phyloP scores from a whole-genome alignment of 129 eudicot species.

The Artemisia tridentata region DNA sequence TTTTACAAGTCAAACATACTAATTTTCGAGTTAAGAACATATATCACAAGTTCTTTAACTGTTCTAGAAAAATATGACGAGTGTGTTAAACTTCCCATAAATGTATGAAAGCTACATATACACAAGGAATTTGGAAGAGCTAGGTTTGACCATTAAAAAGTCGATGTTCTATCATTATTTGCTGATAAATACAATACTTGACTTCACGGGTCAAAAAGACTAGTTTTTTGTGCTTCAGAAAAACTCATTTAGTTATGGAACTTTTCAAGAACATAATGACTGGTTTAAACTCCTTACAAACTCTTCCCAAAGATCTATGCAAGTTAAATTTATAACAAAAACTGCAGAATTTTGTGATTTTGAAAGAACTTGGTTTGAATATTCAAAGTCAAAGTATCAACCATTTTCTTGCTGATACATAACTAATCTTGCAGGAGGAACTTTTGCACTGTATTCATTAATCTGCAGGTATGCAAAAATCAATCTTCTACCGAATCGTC shows the following conservation, averaged over 20 bases:
- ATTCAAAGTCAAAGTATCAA: not conserved
- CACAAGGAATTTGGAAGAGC: not conserved
- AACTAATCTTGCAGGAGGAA: conserved; percentile 70
- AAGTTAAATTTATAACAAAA: not conserved
- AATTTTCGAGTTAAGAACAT: not conserved
- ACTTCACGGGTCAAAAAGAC: not conserved
- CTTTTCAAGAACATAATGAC: not conserved
- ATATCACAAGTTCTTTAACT: not conserved
- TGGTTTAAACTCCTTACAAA: not conserved
- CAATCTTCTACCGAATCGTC: conserved; percentile 81
- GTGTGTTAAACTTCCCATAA: not conserved
- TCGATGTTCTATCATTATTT: not conserved
- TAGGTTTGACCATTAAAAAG: not conserved
- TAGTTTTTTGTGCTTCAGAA: not conserved
- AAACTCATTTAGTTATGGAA: not conserved
- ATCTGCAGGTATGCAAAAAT: conserved; percentile 91
- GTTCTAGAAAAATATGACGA: not conserved
- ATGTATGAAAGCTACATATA: not conserved
- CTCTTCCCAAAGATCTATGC: not conserved
- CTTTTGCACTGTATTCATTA: conserved; percentile 87
- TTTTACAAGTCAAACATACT: conserved; percentile 2
- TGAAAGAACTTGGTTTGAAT: conserved; percentile 14
- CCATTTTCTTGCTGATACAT: conserved; percentile 9
- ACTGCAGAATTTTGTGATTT: conserved; percentile 3
- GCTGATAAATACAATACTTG: not conserved